Conservation (phyloP, 2,329 filamentous ascomycete genomes). For the Mycosphaerelloides madeirae region DNA sequence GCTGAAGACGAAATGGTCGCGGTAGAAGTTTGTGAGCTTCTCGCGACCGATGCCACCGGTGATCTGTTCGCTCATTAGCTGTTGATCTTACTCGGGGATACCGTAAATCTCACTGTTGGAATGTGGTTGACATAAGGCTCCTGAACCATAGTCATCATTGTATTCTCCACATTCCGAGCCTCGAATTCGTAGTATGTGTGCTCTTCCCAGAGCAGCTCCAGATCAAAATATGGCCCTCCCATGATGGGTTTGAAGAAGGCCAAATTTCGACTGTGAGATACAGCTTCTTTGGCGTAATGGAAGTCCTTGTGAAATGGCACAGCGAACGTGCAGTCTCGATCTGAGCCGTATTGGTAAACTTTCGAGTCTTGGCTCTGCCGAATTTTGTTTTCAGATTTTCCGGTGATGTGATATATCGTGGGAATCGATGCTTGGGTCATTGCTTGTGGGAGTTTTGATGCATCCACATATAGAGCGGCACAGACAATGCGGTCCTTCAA, state of each 20-base stretch:
- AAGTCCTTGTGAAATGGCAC: constrained; percentile 51
- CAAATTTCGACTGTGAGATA: constrained; percentile 63
- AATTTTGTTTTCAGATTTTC: constrained; percentile 18
- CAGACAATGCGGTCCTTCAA: constrained; percentile 26
- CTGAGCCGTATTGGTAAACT: constrained; percentile 45
- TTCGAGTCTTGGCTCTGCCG: constrained; percentile 15
- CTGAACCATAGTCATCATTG: constrained; percentile 76
- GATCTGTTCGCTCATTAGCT: constrained; percentile 33
- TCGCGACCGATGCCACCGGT: constrained; percentile 64
- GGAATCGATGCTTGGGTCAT: constrained; percentile 18
- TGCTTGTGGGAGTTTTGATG: constrained; percentile 14
- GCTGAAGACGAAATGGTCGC: constrained; percentile 67
- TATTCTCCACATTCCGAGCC: constrained; percentile 63
- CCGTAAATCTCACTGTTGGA: constrained; percentile 55
- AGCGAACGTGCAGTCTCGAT: constrained; percentile 41
- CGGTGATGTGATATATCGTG: constrained; percentile 25
- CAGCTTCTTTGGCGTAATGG: constrained; percentile 50
- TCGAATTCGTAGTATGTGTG: constrained; percentile 69
- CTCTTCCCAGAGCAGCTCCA: constrained; percentile 75
- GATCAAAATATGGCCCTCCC: constrained; percentile 64
- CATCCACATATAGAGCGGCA: constrained; percentile 32
- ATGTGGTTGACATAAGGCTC: constrained; percentile 77
- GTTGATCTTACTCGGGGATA: too few relatives aligned
- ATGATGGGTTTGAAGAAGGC: constrained; percentile 60
- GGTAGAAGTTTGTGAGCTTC: constrained; percentile 63